Evolutionary conservation across 768 basidiomycete species (phyloP), one percentile per base, ranked within the genome.

Genomic region (Daedalea quercina): DNA sequence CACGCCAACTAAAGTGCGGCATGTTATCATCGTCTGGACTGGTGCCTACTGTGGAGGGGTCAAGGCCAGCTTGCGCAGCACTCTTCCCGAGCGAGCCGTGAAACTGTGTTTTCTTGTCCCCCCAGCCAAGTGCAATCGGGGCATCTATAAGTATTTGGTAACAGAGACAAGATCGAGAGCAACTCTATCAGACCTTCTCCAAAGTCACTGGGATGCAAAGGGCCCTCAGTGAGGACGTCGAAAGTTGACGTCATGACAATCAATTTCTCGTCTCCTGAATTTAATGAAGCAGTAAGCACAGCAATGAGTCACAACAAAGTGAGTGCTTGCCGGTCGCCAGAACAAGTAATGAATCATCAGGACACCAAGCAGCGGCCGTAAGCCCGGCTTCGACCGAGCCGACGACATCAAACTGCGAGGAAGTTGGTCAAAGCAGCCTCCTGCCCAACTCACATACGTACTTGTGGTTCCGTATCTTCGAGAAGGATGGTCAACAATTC

Each of bases 101-200:
- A 65, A 99, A 99, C 63, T 99, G 96, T 0, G 96, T 98, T 65
- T 89, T 79, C 63, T 94, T 95, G 1, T 90, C 89, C 37, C 96
- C 96, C 96, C 96, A 99, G 15, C 96, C 96, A 54, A 97, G 92
- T 60, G 94, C 91, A 62, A 97, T 92, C 2, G 90, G 90, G 23
- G 85, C 81, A 65, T 93, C 93, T 92, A 60, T 3, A 53, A 7
- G 33, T 19, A n/a, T 34, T n/a, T 7, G 15, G 19, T 31, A 31
- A 6, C 4, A 4, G 31, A 47, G 9, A 47, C 17, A 17, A 19
- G 4, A 26, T 9, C 17, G 6, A 47, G 17, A 31, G 46, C 3
- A 19, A 11, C 25, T 11, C 7, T 44, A 44, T 43, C 72, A 50
- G 50, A 85, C 90, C 91, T 78, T 94, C 86, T 35, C 95, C 96